Conservation (phyloP, 2,329 filamentous ascomycete species). For the Paradendryphiella salina region DNA sequence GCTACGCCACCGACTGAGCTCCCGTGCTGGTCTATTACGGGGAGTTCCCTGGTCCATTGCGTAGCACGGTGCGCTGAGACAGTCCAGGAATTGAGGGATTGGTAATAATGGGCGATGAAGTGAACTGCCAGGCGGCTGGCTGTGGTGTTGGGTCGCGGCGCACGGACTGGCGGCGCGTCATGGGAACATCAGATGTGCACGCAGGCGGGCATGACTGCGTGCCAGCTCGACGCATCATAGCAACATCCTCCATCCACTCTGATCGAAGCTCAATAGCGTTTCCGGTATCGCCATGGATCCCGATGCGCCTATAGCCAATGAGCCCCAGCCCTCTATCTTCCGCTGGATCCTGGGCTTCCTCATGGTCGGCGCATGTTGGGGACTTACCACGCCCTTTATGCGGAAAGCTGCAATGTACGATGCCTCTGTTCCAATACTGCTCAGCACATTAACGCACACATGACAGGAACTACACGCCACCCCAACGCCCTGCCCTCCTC, state of each 20-base stretch:
- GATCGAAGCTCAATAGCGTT: neutral
- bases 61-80: neutral
- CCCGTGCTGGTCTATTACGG: neutral
- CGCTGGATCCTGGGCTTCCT: slow-evolving; percentile 90
- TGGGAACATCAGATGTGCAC: neutral
- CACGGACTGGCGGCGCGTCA: slow-evolving; percentile 6
- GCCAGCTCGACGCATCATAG: neutral
- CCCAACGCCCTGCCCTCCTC: slow-evolving; percentile 37
- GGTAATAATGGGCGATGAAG: neutral
- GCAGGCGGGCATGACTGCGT: neutral
- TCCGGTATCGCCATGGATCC: slow-evolving; percentile 33
- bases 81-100: neutral
- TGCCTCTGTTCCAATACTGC: neutral
- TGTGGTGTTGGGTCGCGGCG: neutral
- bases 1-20: neutral
- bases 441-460: slow-evolving; percentile 1
- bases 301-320: slow-evolving; percentile 30
- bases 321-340: slow-evolving; percentile 56
- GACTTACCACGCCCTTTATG: slow-evolving; percentile 87
- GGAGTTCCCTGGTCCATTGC: neutral
- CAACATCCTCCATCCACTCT: neutral
- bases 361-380: slow-evolving; percentile 90
- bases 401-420: slow-evolving; percentile 71
- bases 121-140: neutral
- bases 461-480: slow-evolving; percentile 63